Evolutionary conservation across 495 filamentous ascomycete genomes (phyloP), one percentile per base, ranked within the genome.

Genomic region (Hamigera avellanea): DNA sequence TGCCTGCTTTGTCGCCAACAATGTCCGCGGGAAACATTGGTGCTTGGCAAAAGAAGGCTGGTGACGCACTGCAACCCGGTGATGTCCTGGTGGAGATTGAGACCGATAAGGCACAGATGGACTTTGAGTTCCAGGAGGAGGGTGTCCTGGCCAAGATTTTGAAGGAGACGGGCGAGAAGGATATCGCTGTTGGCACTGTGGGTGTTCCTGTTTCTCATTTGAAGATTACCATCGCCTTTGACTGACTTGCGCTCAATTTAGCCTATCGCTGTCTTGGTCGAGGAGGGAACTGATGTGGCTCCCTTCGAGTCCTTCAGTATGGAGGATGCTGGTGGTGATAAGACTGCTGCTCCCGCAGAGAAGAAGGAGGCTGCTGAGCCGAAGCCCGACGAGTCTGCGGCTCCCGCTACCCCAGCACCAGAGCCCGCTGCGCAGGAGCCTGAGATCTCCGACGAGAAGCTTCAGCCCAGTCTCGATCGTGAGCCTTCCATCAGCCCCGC

Each of bases 71-170:
- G 53, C 60, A 75, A 39, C 87, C 93, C 31, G 93, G 93, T 53
- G 93, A 99, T 62, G 88, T 96, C n/a, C 64, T 99, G 40, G 93
- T 96, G 19, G 93, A 99, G 70, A 96, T 99, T 55, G 93, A 99
- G 70, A 99, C 93, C 53, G 93, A 99, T 63, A 99, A 99, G 72
- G 93, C 93, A 28, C 93, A 99, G 64, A 99, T 99, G 93, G 93
- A 99, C 70, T 99, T 99, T 52, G 93, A 99, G 62, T 99, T 93
- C 62, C 93, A 99, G 62, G 91, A 99, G 45, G 91, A 99, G 56
- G 91, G 93, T 67, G 71, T 93, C 23, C 66, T 99, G 39, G 93
- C 93, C 40, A 96, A 95, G 75, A 75, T 96, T 41, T 62, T 99
- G 59, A 93, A 86, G 67, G 83, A 94, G 2, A 78, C 78, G 21